phyloP scores from a whole-genome alignment of 805 yeast species.

The Grigorovia jiainica region DNA sequence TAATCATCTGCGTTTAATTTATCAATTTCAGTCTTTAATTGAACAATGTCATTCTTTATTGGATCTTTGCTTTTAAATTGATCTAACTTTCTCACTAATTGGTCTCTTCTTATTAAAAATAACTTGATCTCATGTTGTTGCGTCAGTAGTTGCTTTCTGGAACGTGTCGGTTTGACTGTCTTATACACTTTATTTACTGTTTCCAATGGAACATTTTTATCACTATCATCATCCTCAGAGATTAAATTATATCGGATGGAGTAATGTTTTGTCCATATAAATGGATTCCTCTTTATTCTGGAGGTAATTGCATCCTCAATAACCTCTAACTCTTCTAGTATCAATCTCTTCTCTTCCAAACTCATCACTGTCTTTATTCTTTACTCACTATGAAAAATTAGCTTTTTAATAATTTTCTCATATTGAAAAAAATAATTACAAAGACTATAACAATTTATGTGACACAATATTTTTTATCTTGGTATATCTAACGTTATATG shows the following conservation, averaged over 20 bases:
- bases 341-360: conserved; percentile 30
- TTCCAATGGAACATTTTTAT: conserved; percentile 2
- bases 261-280: conserved; percentile 32
- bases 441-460: no score
- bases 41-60: conserved; percentile 17
- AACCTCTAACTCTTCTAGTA: conserved; percentile 58
- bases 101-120: conserved; percentile 40
- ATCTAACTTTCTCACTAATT: conserved; percentile 17
- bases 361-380: background rate
- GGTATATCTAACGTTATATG: no score
- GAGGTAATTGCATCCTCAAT: conserved; percentile 58
- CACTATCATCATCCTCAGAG: background rate
- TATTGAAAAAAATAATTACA: no score
- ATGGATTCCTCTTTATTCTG: conserved; percentile 55
- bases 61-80: background rate
- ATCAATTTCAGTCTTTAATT: conserved; percentile 32
- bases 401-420: no score
- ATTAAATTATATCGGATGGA: conserved; percentile 6
- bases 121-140: conserved; percentile 60
- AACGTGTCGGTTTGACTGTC: conserved; percentile 33
- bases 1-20: conserved; percentile 23
- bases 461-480: no score
- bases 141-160: conserved; percentile 38
- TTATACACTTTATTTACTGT: conserved; percentile 25
- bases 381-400: background rate